Evolutionary conservation across 2,329 filamentous ascomycete species (phyloP), one percentile per base, ranked within the genome.

Genomic region (Colletotrichum sansevieriae): DNA sequence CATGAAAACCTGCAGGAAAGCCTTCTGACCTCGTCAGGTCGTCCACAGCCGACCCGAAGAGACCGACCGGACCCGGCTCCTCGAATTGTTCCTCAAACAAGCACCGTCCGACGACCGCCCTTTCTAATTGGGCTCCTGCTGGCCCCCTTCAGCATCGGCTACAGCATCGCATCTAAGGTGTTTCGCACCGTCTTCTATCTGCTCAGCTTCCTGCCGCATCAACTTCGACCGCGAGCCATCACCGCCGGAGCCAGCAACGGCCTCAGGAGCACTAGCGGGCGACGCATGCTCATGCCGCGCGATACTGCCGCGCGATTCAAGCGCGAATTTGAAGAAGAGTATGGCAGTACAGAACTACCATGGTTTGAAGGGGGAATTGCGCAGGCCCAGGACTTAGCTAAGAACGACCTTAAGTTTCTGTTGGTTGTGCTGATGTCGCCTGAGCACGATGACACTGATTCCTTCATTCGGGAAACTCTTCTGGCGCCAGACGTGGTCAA

Each of bases 321-420:
- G 75, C 89, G 95, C 9, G 95, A 98, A 74, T 97, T 99, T 73
- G 94, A 97, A 75, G 96, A 99, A 80, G 93, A 97, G 74, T 96
- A 98, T 76, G 94, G 94, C 0, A 81, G 84, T 18, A 88, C 90
- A 56, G 84, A 83, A 4, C 81, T 98, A 4, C 90, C 92, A 0
- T 97, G 97, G 78, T 90, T 91, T 73, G 95, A 98, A 76, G 92
- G 92, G 59, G 94, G 95, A 4, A 96, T 98, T 76, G 95, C 97
- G 5, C 92, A 97, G 80, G 94, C 95, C 0, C 89, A 97, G 71
- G 96, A 99, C 76, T 82, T 91, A 43, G 94, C 95, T 6, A 98
- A 98, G 83, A 91, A 90, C 73, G 94, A 98, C 41, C 86, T 98
- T 63, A 97, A 97, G 77, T 97, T 97, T 76, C 84, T 99, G 13